Percentiles rank a stretch among this genome's conserved stretches.
These are phyloP conservation scores for Talaromyces amestolkiae DNA, from an alignment of 2,329 filamentous ascomycete species.

Conservation along the genomic window DNA sequence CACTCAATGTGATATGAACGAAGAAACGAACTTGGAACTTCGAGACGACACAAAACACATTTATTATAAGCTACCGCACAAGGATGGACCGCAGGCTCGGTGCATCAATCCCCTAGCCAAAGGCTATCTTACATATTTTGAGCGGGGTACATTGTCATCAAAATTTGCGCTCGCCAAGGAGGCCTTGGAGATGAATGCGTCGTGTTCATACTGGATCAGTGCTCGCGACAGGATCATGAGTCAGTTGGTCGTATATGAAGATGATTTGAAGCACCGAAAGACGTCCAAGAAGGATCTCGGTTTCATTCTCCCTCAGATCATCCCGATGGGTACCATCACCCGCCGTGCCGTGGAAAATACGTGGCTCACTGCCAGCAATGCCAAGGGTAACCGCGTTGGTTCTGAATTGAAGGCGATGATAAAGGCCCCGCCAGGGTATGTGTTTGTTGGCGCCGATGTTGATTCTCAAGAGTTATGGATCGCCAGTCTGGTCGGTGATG, in stretches of 20 bases:
- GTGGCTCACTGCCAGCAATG: slow-evolving; percentile 96
- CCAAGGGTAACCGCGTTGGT: slow-evolving; percentile 91
- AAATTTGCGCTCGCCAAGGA: slow-evolving; percentile 89
- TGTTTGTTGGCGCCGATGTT: slow-evolving; percentile 94
- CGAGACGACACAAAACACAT: slow-evolving; percentile 63
- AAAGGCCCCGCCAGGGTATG: slow-evolving; percentile 82
- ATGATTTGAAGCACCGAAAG: slow-evolving; percentile 48
- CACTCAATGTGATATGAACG: slow-evolving; percentile 69
- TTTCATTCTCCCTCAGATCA: slow-evolving; percentile 90
- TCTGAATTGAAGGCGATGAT: slow-evolving; percentile 98
- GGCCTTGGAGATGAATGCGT: slow-evolving; percentile 96
- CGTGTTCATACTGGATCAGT: slow-evolving; percentile 98
- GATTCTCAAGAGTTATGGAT: slow-evolving; percentile 99
- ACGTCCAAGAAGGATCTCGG: slow-evolving; percentile 51
- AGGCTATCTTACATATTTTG: slow-evolving; percentile 84
- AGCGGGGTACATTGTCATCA: slow-evolving; percentile 81
- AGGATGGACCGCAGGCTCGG: slow-evolving; percentile 81
- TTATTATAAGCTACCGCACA: slow-evolving; percentile 95
- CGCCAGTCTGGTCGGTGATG: slow-evolving; percentile 88
- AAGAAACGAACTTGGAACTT: slow-evolving; percentile 66
- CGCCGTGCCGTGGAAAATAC: slow-evolving; percentile 94
- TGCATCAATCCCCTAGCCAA: slow-evolving; percentile 90
- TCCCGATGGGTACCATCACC: slow-evolving; percentile 98
- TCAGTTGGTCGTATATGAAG: slow-evolving; percentile 90
- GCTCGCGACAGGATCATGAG: slow-evolving; percentile 87